Evolutionary conservation across 805 yeast species (phyloP).

Genomic region (Candida xiaguanensis): DNA sequence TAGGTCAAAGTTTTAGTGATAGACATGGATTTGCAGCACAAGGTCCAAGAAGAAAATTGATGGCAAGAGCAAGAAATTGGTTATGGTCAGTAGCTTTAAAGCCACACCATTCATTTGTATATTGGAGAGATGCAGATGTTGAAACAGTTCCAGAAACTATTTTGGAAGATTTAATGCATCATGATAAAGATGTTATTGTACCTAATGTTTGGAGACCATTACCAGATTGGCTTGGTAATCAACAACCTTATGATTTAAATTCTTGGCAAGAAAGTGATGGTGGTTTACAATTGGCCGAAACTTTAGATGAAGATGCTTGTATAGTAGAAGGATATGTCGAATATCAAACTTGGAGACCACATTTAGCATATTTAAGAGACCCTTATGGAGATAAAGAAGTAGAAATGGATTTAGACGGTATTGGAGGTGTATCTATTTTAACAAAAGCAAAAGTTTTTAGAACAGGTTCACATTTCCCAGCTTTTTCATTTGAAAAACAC

Average conservation of each 20-base stretch:
- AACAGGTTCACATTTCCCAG: constrained; percentile 92
- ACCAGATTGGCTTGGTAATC: constrained; percentile 82
- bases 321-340: constrained; percentile 97
- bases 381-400: constrained; percentile 94
- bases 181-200: constrained; percentile 85
- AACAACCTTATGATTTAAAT: constrained; percentile 80
- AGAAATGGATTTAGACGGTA: constrained; percentile 91
- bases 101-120: constrained; percentile 93
- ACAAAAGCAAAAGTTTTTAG: constrained; percentile 85
- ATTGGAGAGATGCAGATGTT: constrained; percentile 98
- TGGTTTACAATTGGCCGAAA: constrained; percentile 70
- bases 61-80: constrained; percentile 98
- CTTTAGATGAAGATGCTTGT: constrained; percentile 87
- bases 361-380: constrained; percentile 89
- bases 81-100: constrained; percentile 77
- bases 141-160: constrained; percentile 83
- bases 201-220: constrained; percentile 93
- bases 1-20: constrained; percentile 90
- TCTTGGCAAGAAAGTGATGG: constrained; percentile 87
- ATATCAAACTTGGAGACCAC: constrained; percentile 98
- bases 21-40: constrained; percentile 96
- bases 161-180: constrained; percentile 89
- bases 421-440: constrained; percentile 94
- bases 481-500: constrained; percentile 91
- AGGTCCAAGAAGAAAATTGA: constrained; percentile 89